Evolutionary conservation across 306 rosid species (phyloP).

Genomic region (Trichosanthes truncata): DNA sequence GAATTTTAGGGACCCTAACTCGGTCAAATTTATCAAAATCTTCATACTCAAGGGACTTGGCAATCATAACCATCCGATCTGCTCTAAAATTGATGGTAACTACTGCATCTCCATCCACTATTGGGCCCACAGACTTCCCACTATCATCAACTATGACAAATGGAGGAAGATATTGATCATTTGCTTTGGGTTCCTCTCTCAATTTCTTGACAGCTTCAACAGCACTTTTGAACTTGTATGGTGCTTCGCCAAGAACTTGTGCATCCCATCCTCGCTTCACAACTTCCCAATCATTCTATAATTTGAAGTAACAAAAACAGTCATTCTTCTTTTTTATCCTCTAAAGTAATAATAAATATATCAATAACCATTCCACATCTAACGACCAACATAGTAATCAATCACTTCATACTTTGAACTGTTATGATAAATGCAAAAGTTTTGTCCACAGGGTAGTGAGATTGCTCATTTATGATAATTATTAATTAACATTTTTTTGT

Average conservation of each 20-base stretch:
- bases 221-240: slow-evolving; percentile 58
- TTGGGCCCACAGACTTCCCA: slow-evolving; percentile 87
- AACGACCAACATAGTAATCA: not conserved
- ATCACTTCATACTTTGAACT: not conserved
- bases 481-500: not conserved
- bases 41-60: slow-evolving; percentile 87
- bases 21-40: slow-evolving; percentile 86
- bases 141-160: slow-evolving; percentile 78
- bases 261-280: slow-evolving; percentile 99
- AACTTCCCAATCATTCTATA: slow-evolving; percentile 94
- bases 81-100: slow-evolving; percentile 93
- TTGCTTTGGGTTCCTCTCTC: slow-evolving; percentile 59
- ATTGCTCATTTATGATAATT: not conserved
- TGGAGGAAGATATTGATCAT: slow-evolving; percentile 90
- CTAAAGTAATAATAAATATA: not conserved
- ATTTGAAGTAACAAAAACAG: slow-evolving; percentile 3
- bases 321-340: not conserved
- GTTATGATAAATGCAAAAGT: not conserved
- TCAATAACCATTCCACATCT: not conserved
- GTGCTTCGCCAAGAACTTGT: slow-evolving; percentile 99
- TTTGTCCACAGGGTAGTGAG: not conserved
- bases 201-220: slow-evolving; percentile 79
- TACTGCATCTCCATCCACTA: slow-evolving; percentile 97
- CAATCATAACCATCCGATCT: slow-evolving; percentile 94
- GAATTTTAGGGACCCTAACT: slow-evolving; percentile 79